phyloP scores from a whole-genome alignment of 2,329 filamentous ascomycete genomes.

The Xylaria hypoxylon region DNA sequence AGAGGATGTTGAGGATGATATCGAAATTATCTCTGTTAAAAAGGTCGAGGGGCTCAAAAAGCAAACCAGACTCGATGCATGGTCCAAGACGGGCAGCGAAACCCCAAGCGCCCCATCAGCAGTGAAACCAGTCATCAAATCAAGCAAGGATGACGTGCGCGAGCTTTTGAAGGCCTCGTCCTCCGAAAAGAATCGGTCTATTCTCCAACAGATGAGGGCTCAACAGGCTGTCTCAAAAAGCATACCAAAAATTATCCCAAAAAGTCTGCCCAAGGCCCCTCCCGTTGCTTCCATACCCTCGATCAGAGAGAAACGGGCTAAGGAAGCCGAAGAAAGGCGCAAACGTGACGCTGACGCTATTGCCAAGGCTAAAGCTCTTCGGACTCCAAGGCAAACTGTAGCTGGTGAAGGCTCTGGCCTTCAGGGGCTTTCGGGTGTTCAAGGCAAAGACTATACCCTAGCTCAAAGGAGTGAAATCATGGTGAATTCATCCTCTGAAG shows the following conservation, averaged over 20 bases:
- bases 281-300: constrained; percentile 58
- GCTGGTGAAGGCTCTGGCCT: constrained; percentile 83
- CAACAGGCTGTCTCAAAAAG: constrained; percentile 46
- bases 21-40: constrained; percentile 61
- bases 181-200: constrained; percentile 58
- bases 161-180: constrained; percentile 59
- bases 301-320: constrained; percentile 79
- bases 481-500: constrained; percentile 85
- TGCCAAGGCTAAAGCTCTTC: constrained; percentile 73
- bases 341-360: constrained; percentile 78
- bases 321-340: constrained; percentile 79
- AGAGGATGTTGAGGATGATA: constrained; percentile 63
- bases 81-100: constrained; percentile 65
- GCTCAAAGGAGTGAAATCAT: constrained; percentile 83
- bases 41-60: constrained; percentile 59
- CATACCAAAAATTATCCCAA: constrained; percentile 44
- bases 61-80: constrained; percentile 71
- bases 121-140: constrained; percentile 45
- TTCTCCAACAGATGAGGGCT: constrained; percentile 61
- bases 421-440: constrained; percentile 73
- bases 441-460: constrained; percentile 81
- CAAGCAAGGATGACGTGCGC: constrained; percentile 61
- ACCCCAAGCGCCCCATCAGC: constrained; percentile 39
- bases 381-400: constrained; percentile 65
- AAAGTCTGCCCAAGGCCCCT: constrained; percentile 50